These are phyloP conservation scores for Veloporphyrellus conicus DNA, from an alignment of 1,284 basidiomycete species.

Conservation along the genomic window DNA sequence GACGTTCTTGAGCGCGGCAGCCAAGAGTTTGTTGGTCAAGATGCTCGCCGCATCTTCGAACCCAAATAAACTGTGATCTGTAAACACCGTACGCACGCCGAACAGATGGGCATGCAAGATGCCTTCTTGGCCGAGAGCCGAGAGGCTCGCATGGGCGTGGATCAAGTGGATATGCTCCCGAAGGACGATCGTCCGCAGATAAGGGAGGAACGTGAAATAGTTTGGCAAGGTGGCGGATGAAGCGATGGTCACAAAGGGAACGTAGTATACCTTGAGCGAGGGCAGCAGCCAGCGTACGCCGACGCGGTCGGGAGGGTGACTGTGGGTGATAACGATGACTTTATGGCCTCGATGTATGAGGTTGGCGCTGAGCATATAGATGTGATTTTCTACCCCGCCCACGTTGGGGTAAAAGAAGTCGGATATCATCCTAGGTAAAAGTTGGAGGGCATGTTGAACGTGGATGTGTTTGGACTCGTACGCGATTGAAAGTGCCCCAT, in stretches of 20 bases:
- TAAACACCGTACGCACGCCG: slow-evolving; percentile 86
- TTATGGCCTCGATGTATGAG: slow-evolving; percentile 85
- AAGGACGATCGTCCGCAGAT: slow-evolving; percentile 83
- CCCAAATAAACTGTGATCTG: slow-evolving; percentile 95
- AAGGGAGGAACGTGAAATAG: slow-evolving; percentile 89
- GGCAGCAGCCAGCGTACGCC: slow-evolving; percentile 87
- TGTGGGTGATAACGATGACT: slow-evolving; percentile 93
- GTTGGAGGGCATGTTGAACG: not conserved
- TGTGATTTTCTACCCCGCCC: slow-evolving; percentile 96
- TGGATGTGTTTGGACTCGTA: slow-evolving; percentile 11
- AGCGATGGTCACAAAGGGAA: slow-evolving; percentile 85
- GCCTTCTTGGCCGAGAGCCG: slow-evolving; percentile 87
- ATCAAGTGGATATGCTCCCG: slow-evolving; percentile 86
- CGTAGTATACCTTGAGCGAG: slow-evolving; percentile 89
- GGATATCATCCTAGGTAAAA: slow-evolving; percentile 73
- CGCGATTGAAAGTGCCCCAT: slow-evolving; percentile 30
- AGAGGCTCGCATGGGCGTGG: slow-evolving; percentile 90
- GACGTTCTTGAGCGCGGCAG: slow-evolving; percentile 81
- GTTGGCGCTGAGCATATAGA: slow-evolving; percentile 87
- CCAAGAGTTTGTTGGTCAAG: slow-evolving; percentile 92
- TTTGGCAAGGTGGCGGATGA: slow-evolving; percentile 92
- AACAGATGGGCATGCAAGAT: slow-evolving; percentile 85
- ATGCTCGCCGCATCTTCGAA: slow-evolving; percentile 96
- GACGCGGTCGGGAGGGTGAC: slow-evolving; percentile 78
- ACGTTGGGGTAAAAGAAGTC: slow-evolving; percentile 97